Evolutionary conservation across 805 yeast genomes (phyloP).

Genomic region (Clavispora phyllophila): DNA sequence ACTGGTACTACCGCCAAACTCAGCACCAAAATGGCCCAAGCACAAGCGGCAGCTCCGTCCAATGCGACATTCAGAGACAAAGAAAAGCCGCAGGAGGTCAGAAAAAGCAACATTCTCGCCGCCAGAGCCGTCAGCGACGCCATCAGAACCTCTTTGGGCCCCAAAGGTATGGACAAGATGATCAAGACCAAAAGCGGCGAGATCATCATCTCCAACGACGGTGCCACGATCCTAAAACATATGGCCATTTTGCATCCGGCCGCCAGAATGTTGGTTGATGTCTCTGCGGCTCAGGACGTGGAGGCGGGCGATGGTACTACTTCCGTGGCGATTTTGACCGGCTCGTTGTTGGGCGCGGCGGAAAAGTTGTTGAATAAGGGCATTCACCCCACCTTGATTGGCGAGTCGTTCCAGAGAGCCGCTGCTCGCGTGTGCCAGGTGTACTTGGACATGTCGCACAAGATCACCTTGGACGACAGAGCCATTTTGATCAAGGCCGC

Average conservation of each 20-base stretch:
- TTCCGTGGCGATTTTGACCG: conserved; percentile 91
- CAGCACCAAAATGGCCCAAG: conserved; percentile 13
- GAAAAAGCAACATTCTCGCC: conserved; percentile 82
- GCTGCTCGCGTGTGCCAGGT: conserved; percentile 79
- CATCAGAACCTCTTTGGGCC: conserved; percentile 91
- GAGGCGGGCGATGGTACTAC: conserved; percentile 99
- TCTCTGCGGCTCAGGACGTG: conserved; percentile 95
- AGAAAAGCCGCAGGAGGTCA: conserved; percentile 93
- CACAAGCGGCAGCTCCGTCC: conserved; percentile 39
- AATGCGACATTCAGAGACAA: conserved; percentile 89
- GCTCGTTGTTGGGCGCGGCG: conserved; percentile 91
- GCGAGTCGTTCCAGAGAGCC: conserved; percentile 89
- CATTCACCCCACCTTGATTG: conserved; percentile 91
- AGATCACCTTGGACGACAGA: conserved; percentile 73
- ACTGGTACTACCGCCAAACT: not conserved
- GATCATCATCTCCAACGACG: conserved; percentile 93
- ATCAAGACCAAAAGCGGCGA: conserved; percentile 90
- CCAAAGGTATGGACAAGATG: conserved; percentile 99
- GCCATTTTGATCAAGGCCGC: conserved; percentile 89
- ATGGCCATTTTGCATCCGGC: conserved; percentile 99
- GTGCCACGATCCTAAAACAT: conserved; percentile 92
- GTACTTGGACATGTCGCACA: conserved; percentile 76
- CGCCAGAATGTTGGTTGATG: conserved; percentile 93
- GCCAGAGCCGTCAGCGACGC: conserved; percentile 96
- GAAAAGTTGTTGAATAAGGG: conserved; percentile 85